Evolutionary conservation across 768 basidiomycete species (phyloP).

Genomic region (Suillus fuscotomentosus): DNA sequence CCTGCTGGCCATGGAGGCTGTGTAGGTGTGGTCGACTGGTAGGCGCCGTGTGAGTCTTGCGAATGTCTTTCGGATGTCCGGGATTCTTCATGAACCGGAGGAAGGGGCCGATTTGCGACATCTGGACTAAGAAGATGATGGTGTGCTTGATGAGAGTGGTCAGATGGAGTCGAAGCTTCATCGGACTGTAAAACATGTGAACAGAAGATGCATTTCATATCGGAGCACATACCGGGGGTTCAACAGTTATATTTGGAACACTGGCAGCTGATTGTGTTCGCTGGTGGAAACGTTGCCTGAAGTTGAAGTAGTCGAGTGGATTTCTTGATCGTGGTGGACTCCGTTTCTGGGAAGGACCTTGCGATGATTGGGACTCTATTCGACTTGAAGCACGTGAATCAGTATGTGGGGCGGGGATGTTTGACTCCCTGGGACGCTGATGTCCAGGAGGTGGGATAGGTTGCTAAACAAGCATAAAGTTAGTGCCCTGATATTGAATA

Average conservation of each 20-base stretch:
- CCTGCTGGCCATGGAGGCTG: slow-evolving; percentile 17
- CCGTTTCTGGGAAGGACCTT: slow-evolving; percentile 5
- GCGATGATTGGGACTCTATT: slow-evolving; percentile 7
- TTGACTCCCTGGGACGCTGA: slow-evolving; percentile 32
- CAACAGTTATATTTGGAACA: slow-evolving; percentile 43
- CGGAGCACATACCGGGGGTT: slow-evolving; percentile 39
- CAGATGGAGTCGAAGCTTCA: slow-evolving; percentile 37
- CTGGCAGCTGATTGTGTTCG: slow-evolving; percentile 33
- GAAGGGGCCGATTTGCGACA: slow-evolving; percentile 25
- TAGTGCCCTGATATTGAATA: slow-evolving; percentile 12
- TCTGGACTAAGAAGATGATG: slow-evolving; percentile 46
- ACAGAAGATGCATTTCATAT: background rate
- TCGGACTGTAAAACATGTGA: slow-evolving; percentile 32
- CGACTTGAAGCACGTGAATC: slow-evolving; percentile 17
- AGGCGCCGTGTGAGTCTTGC: background rate
- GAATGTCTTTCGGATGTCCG: background rate
- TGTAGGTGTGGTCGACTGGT: slow-evolving; percentile 15
- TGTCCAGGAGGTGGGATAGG: slow-evolving; percentile 11
- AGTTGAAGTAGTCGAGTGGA: slow-evolving; percentile 23
- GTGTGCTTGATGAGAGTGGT: slow-evolving; percentile 26
- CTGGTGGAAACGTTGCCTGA: slow-evolving; percentile 24
- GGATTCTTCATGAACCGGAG: slow-evolving; percentile 7
- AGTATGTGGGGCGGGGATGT: slow-evolving; percentile 24
- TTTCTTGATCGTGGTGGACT: slow-evolving; percentile 15
- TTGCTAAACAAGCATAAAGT: background rate